A percentile compares a stretch with the other conserved stretches of the same genome.
These are phyloP conservation scores for Mrakia blollopis DNA, from an alignment of 768 basidiomycete species.

Conservation along the genomic window DNA sequence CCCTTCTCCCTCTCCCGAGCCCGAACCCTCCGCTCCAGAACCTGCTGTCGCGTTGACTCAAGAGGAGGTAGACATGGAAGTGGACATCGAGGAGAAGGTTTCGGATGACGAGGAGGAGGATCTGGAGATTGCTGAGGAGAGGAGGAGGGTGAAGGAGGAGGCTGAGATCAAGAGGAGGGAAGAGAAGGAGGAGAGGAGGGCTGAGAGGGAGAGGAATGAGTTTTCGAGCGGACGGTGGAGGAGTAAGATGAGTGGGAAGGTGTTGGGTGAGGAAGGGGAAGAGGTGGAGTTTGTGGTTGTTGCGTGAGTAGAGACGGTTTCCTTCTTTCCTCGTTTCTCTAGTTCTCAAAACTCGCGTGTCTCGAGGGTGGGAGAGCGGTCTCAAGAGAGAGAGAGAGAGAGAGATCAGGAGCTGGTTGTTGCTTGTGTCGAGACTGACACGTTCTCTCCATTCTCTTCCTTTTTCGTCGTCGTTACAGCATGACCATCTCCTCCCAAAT, in stretches of 20 bases:
- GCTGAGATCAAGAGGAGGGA: slow-evolving; percentile 48
- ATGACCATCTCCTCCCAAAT: slow-evolving; percentile 30
- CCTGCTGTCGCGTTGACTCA: no score
- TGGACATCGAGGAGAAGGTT: slow-evolving; percentile 35
- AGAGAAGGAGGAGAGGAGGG: slow-evolving; percentile 35
- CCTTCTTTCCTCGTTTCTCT: not conserved
- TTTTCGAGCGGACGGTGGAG: slow-evolving; percentile 72
- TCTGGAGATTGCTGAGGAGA: slow-evolving; percentile 2
- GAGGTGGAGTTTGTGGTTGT: slow-evolving; percentile 41
- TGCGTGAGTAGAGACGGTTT: slow-evolving; percentile 35
- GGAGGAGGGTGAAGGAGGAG: slow-evolving; percentile 39
- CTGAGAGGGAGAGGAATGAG: slow-evolving; percentile 45
- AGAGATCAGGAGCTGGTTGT: no score
- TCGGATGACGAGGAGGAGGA: slow-evolving; percentile 34
- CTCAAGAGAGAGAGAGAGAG: no score
- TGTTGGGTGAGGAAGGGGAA: slow-evolving; percentile 63
- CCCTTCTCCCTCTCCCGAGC: slow-evolving; percentile 52
- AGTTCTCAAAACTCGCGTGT: no score
- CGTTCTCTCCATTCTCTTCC: not conserved
- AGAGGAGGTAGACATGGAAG: slow-evolving; percentile 36
- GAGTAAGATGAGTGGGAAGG: slow-evolving; percentile 61
- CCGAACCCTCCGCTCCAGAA: slow-evolving; percentile 48
- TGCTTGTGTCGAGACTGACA: no score
- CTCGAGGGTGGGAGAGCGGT: not conserved
- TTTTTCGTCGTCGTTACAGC: not conserved